Conservation (phyloP, 139 green algal genomes). For the Zygnema circumcarinatum region DNA sequence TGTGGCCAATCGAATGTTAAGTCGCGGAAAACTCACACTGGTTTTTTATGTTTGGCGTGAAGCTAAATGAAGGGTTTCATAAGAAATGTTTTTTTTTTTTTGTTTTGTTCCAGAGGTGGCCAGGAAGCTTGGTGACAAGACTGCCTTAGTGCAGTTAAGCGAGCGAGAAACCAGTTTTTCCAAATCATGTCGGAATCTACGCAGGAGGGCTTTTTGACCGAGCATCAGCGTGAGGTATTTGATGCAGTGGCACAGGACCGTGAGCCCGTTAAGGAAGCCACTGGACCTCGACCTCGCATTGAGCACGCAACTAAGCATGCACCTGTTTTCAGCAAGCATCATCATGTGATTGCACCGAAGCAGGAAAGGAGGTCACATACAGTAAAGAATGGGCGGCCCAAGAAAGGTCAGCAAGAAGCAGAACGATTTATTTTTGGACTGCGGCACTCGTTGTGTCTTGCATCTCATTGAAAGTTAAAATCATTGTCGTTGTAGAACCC, state of each 20-base stretch:
- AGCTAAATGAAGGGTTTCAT: no score
- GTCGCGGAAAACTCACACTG: no score
- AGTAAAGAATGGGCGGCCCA: conserved; percentile 41
- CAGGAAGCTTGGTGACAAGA: no score
- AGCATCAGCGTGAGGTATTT: conserved; percentile 36
- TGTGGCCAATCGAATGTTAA: no score
- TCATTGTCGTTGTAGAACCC: background rate
- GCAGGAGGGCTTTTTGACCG: conserved; percentile 25
- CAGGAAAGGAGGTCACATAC: conserved; percentile 43
- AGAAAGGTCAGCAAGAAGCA: conserved; percentile 36
- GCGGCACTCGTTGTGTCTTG: background rate
- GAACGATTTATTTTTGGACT: background rate
- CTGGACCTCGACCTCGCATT: conserved; percentile 19
- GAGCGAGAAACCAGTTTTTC: no score
- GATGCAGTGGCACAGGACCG: conserved; percentile 18
- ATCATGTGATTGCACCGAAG: conserved; percentile 26
- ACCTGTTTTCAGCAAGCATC: conserved; percentile 17
- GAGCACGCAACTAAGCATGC: conserved; percentile 46
- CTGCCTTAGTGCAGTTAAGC: no score
- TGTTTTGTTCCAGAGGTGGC: no score
- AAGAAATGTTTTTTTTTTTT: no score
- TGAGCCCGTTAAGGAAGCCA: conserved; percentile 25
- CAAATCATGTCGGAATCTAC: background rate
- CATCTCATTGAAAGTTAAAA: background rate
- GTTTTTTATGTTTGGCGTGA: no score